These are phyloP conservation scores for Aureobasidium sp. DNA, from an alignment of 2,329 filamentous ascomycete species.

Conservation along the genomic window DNA sequence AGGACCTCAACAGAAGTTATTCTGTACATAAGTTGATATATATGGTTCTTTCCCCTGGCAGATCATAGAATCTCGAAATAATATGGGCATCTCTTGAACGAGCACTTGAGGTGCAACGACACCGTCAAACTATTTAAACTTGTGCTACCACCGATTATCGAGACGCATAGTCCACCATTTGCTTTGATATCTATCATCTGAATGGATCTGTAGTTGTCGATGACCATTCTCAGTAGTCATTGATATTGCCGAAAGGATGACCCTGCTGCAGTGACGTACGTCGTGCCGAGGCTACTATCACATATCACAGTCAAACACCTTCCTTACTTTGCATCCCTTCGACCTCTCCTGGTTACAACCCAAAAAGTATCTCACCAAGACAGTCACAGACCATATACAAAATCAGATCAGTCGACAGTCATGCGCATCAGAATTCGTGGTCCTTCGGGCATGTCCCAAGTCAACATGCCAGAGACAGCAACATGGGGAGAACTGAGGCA, in stretches of 20 bases:
- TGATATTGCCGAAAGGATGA: not conserved
- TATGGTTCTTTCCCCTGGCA: not conserved
- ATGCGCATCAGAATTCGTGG: constrained; percentile 74
- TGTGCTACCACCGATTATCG: no score
- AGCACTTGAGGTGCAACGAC: no score
- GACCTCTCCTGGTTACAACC: not conserved
- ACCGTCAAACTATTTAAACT: no score
- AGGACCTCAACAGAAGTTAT: no score
- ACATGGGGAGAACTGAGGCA: constrained; percentile 56
- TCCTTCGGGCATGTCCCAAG: constrained; percentile 63
- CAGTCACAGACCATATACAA: not conserved
- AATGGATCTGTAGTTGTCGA: not conserved
- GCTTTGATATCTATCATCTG: not conserved
- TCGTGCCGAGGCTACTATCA: not conserved
- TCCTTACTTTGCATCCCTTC: not conserved
- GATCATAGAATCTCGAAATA: no score
- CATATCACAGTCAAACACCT: not conserved
- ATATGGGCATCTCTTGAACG: no score
- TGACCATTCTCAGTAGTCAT: not conserved
- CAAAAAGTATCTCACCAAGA: not conserved
- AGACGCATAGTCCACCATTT: not conserved
- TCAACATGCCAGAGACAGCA: constrained; percentile 62
- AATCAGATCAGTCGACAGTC: not conserved
- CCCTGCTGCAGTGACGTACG: constrained; percentile 4
- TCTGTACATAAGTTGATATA: not conserved